These are phyloP conservation scores for Phytophthora boehmeriae DNA, from an alignment of 352 stramenopile species.

Conservation along the genomic window DNA sequence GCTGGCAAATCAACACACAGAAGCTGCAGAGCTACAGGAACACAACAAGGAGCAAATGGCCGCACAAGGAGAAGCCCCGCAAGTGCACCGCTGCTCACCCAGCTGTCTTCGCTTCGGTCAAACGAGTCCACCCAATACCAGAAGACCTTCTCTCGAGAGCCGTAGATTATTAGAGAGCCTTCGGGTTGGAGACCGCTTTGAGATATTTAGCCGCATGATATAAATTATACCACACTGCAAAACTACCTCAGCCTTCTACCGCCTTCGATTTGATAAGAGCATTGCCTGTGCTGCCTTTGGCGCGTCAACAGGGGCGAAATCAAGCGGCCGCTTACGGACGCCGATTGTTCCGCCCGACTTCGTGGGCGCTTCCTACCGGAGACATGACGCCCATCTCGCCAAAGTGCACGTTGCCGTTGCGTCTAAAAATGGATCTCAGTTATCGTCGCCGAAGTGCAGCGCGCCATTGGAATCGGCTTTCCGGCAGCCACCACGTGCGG, in stretches of 20 bases:
- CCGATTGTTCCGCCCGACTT: background rate
- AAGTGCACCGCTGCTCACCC: too few relatives aligned
- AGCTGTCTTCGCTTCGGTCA: background rate
- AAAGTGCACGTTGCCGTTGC: background rate
- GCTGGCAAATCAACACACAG: too few relatives aligned
- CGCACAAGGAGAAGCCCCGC: too few relatives aligned
- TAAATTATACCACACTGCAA: constrained; percentile 3
- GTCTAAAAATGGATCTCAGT: background rate
- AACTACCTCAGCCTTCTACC: background rate
- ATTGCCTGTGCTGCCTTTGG: too few relatives aligned
- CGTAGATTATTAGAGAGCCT: background rate
- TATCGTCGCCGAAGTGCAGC: too few relatives aligned
- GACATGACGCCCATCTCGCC: too few relatives aligned
- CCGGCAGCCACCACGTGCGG: background rate
- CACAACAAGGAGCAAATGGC: too few relatives aligned
- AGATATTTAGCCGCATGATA: constrained; percentile 8
- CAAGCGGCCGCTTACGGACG: background rate
- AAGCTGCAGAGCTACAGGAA: too few relatives aligned
- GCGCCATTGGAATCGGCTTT: too few relatives aligned
- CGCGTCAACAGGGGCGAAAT: background rate
- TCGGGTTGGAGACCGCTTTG: background rate
- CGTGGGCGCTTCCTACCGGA: background rate
- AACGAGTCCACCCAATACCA: background rate
- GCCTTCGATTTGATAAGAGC: background rate
- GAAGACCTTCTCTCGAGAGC: background rate